Evolutionary conservation across 768 basidiomycete species (phyloP).

Genomic region (Boletus vermiculosoides): DNA sequence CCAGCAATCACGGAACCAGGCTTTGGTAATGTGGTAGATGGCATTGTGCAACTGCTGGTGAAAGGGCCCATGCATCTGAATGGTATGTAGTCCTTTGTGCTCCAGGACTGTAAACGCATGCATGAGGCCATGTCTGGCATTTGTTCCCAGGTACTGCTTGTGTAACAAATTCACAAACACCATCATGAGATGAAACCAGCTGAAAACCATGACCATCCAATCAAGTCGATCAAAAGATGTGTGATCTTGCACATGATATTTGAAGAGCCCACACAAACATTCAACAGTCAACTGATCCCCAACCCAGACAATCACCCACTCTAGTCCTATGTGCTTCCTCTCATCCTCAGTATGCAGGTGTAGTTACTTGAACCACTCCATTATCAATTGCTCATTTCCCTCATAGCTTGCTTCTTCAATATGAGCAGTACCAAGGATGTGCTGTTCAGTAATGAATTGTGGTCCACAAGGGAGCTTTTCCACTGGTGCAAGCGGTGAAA

Average conservation of each 20-base stretch:
- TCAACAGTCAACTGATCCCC: constrained; percentile 41
- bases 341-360: constrained; percentile 21
- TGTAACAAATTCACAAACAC: too few relatives aligned
- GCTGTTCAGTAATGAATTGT: constrained; percentile 33
- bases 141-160: too few relatives aligned
- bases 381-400: constrained; percentile 30
- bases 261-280: constrained; percentile 35
- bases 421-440: constrained; percentile 35
- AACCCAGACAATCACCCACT: constrained; percentile 33
- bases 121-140: too few relatives aligned
- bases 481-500: constrained; percentile 23
- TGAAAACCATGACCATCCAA: too few relatives aligned
- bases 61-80: neutral
- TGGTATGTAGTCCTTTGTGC: neutral
- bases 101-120: neutral
- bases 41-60: constrained; percentile 2
- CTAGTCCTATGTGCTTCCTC: constrained; percentile 15
- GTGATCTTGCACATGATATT: constrained; percentile 11
- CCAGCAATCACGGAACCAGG: neutral
- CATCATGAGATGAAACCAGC: too few relatives aligned
- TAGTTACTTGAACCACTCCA: constrained; percentile 1
- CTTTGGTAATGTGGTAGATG: neutral
- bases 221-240: too few relatives aligned
- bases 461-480: constrained; percentile 28
- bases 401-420: constrained; percentile 43